Evolutionary conservation across 2,329 filamentous ascomycete species (phyloP), one percentile per base, ranked within the genome.

Genomic region (Rhynchosporium agropyri): DNA sequence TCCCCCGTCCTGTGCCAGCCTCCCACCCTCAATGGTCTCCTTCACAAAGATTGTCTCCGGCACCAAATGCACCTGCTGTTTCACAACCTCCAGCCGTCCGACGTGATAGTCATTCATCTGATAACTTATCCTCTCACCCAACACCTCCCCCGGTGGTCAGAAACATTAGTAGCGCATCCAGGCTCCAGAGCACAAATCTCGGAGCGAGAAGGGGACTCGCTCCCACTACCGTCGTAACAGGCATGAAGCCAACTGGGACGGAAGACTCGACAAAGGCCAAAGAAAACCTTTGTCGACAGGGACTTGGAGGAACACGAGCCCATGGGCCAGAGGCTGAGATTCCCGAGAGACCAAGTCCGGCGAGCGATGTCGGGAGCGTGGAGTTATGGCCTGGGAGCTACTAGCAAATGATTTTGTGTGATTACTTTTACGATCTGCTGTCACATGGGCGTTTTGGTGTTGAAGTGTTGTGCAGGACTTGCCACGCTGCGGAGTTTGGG

Each of bases 311-410:
- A 7, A 56, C 28, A 8, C 46, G 33, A 29, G 31, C 46, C 5
- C 15, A 15, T 6, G 43, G 58, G n/a, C 33, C 58, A 26, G 56
- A 55, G 45, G 20, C 10, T 13, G 12, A n/a, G 28, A 33, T 13
- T 2, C 15, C n/a, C 1, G 58, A 33, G 31, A 58, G 49, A 28
- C 13, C 29, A 26, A 69, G 66, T 40, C 60, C 64, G 4, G 65
- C 61, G 10, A 69, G 65, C 42, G 58, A 54, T 6, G 20, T 28
- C 36, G 28, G 38, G 56, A 59, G 48, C 29, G 67, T 65, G 13
- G 70, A 71, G 63, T 59, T 66, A 54, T 71, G 69, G 70, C 67
- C 65, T 28, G 69, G 69, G 9, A 65, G 50, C 45, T 71, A 69
- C 54, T 70, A 65, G 48, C 45, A 70, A 68, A 48, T 69, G 58